Base-by-base conservation (phyloP, 2,329 filamentous ascomycete species). In the Penicillium aurantiogriseum region DNA sequence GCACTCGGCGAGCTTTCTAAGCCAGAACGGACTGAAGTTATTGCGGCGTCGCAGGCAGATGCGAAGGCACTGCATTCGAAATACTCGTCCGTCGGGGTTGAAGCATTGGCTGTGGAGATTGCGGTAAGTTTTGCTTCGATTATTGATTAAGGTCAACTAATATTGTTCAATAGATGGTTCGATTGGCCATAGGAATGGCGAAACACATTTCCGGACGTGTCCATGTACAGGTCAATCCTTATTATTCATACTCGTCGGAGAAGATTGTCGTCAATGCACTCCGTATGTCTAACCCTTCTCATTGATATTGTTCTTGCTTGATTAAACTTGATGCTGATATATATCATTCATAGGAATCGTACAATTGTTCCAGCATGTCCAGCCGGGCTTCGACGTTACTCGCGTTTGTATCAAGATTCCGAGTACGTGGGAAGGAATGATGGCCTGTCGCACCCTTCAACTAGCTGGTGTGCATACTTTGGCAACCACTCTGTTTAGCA, bases 331-430 rank as follows among this genome's bases (percentile, higher is more conserved):
- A 2, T 35, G n/a, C n/a, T 58, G n/a, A 52, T 11, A 21, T 5
- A 17, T 39, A 2, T 10, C 5, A 2, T 19, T 1, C 13, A 8
- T 43, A 85, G 83, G 83, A 52, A 80, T 86, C 38, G 68, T 82
- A 19, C 70, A 76, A 5, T 73, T 83, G 33, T 82, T 82, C 66
- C 71, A 73, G 46, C 67, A 74, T 46, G 62, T 84, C 13, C 74
- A 77, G 3, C 76, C 79, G 0, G 60, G 62, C 1, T 77, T 83
- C 51, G 77, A 83, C 54, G 61, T 70, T 3, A 75, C 75, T 9
- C 76, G 84, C 31, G 73, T 88, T 27, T 87, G 82, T 60, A 85
- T 88, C 72, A 88, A 88, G 66, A 82, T 88, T 40, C 83, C 85
- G 0, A 77, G 80, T 8, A 88, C 85, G 0, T 88, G 83, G 80